These are phyloP conservation scores for Musa itinerans DNA, from an alignment of 176 grass and related monocot species.

Conservation along the genomic window DNA sequence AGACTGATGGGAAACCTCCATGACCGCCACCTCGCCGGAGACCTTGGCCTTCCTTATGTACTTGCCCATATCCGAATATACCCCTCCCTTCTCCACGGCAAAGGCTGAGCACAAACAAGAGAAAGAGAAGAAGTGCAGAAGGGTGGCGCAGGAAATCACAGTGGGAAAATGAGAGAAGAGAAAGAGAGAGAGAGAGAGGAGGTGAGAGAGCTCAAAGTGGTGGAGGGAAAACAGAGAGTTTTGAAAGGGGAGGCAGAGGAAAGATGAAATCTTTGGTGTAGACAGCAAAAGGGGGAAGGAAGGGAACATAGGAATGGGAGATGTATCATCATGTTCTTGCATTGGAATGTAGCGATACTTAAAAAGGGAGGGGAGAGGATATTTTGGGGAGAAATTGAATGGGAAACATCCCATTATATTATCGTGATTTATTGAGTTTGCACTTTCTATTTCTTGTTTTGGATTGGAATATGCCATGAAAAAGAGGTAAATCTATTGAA, in stretches of 20 bases:
- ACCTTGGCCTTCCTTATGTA: slow-evolving; percentile 25
- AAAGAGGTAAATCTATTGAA: too few species aligned
- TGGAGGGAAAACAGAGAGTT: background rate
- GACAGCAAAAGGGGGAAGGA: background rate
- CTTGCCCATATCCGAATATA: slow-evolving; percentile 14
- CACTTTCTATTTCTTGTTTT: background rate
- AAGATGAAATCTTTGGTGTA: background rate
- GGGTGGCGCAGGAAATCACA: background rate
- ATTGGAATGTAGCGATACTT: background rate
- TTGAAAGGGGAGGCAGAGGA: background rate
- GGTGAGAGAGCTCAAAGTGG: background rate
- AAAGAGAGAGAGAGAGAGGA: background rate
- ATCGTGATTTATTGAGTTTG: too few species aligned
- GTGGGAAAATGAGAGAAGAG: background rate
- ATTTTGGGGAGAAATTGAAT: slow-evolving; percentile 5
- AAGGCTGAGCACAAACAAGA: background rate
- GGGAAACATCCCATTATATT: background rate
- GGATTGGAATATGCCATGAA: background rate
- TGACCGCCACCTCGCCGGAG: slow-evolving; percentile 25
- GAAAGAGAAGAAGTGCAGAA: background rate
- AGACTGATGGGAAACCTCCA: slow-evolving; percentile 23
- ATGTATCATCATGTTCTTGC: background rate
- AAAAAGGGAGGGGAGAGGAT: background rate
- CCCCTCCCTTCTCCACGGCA: background rate
- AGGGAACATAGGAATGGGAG: background rate